Conservation (phyloP, 208 protist genomes). For the Giardia duodenalis region DNA sequence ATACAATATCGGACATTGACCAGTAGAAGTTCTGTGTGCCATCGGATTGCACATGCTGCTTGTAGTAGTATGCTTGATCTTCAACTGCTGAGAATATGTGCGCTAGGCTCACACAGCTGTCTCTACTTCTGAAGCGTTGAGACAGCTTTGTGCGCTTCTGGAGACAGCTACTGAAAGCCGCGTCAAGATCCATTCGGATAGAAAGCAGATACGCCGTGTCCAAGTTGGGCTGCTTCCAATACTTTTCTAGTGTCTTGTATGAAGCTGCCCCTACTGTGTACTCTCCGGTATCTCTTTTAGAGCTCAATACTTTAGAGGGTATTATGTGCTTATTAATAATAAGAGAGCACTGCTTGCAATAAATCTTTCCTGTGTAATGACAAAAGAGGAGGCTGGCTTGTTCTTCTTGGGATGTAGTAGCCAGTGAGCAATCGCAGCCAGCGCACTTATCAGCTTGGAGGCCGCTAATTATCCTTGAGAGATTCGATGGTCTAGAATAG, state of each 20-base stretch:
- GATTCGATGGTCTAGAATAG: no score
- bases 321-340: neutral
- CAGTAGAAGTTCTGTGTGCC: neutral
- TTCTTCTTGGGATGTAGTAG: no score
- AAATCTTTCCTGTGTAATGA: neutral
- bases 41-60: neutral
- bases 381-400: neutral
- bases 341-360: neutral
- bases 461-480: no score
- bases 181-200: neutral
- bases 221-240: neutral
- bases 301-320: neutral
- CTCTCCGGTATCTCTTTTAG: neutral
- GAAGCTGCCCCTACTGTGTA: neutral
- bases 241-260: neutral
- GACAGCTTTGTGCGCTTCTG: neutral
- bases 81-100: neutral
- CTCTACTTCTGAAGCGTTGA: neutral
- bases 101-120: neutral
- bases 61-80: neutral
- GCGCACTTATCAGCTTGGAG: no score
- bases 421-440: no score
- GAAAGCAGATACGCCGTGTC: neutral
- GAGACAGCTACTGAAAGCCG: neutral
- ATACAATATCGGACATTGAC: neutral